Evolutionary conservation across 176 grass and related monocot genomes (phyloP).

Genomic region (Ensete ventricosum): DNA sequence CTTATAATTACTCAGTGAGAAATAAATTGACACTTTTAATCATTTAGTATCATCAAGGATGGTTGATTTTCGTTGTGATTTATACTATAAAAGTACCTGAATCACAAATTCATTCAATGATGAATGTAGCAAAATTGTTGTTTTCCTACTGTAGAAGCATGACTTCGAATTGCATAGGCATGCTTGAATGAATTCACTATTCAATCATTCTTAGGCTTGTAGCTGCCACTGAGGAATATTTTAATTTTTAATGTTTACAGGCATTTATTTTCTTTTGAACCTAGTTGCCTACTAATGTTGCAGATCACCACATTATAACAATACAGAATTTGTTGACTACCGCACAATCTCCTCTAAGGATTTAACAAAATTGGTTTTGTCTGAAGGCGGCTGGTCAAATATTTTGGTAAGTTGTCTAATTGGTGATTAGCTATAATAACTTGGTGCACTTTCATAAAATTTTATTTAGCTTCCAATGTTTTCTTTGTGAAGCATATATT

Average conservation of each 20-base stretch:
- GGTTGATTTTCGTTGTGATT: not conserved
- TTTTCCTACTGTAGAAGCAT: not conserved
- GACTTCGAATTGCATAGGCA: not conserved
- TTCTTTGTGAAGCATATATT: not conserved
- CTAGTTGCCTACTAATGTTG: not conserved
- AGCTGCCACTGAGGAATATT: no score
- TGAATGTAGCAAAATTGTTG: not conserved
- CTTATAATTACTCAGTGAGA: not conserved
- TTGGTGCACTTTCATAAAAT: constrained; percentile 3
- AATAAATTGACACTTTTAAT: not conserved
- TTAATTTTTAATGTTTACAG: no score
- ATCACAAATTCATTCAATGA: not conserved
- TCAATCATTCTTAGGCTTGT: no score
- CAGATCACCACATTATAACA: constrained; percentile 38
- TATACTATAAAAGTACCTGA: not conserved
- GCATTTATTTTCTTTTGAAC: not conserved
- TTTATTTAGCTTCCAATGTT: not conserved
- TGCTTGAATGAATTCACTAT: no score
- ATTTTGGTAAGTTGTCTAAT: constrained; percentile 48
- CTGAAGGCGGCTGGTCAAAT: constrained; percentile 85
- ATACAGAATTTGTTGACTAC: constrained; percentile 44
- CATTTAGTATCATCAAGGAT: no score
- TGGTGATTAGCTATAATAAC: constrained; percentile 3
- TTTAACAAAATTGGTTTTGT: constrained; percentile 60
- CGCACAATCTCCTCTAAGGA: constrained; percentile 49